These are phyloP conservation scores for Scheffersomyces coipomensis DNA, from an alignment of 805 yeast species.

Conservation along the genomic window DNA sequence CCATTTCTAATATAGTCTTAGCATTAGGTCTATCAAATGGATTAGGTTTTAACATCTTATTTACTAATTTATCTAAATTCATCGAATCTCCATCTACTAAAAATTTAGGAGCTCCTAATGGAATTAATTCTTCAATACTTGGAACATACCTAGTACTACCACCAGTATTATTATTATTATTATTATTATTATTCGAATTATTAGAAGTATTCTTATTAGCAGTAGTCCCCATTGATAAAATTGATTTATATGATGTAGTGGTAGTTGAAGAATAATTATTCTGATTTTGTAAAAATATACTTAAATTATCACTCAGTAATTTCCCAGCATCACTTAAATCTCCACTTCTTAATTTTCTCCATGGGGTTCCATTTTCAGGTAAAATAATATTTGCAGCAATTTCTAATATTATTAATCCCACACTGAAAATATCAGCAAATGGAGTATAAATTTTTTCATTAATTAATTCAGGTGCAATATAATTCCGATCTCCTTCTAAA, in stretches of 20 bases:
- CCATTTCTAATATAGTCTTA: conserved; percentile 59
- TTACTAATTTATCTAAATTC: conserved; percentile 75
- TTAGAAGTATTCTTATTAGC: conserved; percentile 1
- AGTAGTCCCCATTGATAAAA: no score
- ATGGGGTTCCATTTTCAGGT: conserved; percentile 94
- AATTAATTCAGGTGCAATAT: conserved; percentile 95
- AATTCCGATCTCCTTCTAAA: conserved; percentile 95
- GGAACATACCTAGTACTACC: neutral
- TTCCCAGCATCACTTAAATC: conserved; percentile 94
- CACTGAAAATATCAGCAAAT: conserved; percentile 93
- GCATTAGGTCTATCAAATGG: conserved; percentile 84
- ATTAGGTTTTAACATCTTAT: conserved; percentile 85
- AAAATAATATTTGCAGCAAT: conserved; percentile 92
- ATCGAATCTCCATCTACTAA: conserved; percentile 52
- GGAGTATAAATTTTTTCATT: conserved; percentile 79
- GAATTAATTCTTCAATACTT: conserved; percentile 38
- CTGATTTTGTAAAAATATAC: conserved; percentile 40
- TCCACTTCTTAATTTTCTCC: conserved; percentile 95
- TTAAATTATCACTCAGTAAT: conserved; percentile 52
- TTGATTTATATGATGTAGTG: conserved; percentile 29
- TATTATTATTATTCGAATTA: conserved; percentile 1
- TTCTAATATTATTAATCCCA: conserved; percentile 90
- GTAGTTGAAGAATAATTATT: neutral
- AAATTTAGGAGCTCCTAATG: conserved; percentile 86
- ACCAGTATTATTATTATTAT: conserved; percentile 1